A percentile compares a stretch with the other conserved stretches of the same genome.
Evolutionary conservation across 2,329 filamentous ascomycete species (phyloP).

Genomic region (Pleomassaria siparia): DNA sequence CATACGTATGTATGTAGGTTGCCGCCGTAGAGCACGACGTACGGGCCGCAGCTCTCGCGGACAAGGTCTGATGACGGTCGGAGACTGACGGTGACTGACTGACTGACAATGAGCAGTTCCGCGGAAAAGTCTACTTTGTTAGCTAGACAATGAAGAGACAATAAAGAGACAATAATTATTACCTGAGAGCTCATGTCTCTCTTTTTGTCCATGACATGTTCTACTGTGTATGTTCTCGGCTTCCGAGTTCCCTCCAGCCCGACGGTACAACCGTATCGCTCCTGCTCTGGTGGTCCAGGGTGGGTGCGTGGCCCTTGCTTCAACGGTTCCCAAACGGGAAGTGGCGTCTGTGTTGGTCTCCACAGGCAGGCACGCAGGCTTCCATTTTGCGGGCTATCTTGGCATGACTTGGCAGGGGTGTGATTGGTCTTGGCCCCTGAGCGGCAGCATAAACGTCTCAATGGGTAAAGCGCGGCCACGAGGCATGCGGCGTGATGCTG

Average conservation of each 20-base stretch:
- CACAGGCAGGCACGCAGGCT: background rate
- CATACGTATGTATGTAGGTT: no score
- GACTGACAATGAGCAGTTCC: background rate
- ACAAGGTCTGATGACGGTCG: background rate
- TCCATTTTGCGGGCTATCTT: background rate
- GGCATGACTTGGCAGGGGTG: background rate
- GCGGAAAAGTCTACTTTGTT: background rate
- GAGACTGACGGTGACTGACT: background rate
- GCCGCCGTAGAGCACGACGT: no score
- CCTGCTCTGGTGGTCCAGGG: no score
- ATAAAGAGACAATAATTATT: background rate
- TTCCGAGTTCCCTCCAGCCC: background rate
- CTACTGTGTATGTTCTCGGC: background rate
- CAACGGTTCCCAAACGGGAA: background rate
- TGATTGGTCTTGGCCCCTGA: slow-evolving; percentile 1
- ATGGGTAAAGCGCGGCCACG: background rate
- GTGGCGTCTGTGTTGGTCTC: background rate
- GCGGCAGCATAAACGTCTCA: background rate
- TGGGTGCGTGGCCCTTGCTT: background rate
- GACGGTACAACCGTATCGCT: no score
- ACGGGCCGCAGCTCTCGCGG: no score
- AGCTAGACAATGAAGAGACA: no score
- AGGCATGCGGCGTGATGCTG: background rate
- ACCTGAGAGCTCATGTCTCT: background rate
- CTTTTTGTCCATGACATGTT: background rate